These are phyloP conservation scores for Ustilago trichophora DNA, from an alignment of 1,284 basidiomycete genomes.

Conservation along the genomic window DNA sequence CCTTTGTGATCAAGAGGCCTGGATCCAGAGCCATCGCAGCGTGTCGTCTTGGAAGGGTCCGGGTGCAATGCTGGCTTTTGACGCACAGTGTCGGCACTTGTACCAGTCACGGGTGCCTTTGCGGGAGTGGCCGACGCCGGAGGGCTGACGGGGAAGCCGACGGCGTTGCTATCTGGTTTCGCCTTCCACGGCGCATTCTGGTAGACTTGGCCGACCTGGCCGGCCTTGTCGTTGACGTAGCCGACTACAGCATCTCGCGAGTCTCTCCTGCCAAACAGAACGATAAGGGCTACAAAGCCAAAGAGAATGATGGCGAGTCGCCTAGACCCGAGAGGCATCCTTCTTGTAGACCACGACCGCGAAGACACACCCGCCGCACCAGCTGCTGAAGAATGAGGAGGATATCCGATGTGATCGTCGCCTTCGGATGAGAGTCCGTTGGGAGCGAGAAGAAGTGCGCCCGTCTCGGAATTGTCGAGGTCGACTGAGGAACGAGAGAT, in stretches of 20 bases:
- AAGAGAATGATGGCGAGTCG: slow-evolving; percentile 35
- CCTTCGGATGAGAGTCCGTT: slow-evolving; percentile 29
- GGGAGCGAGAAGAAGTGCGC: slow-evolving; percentile 26
- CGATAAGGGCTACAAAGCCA: slow-evolving; percentile 28
- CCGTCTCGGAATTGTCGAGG: slow-evolving; percentile 41
- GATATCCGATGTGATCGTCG: slow-evolving; percentile 16
- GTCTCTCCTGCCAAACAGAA: slow-evolving; percentile 43
- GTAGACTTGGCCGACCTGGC: slow-evolving; percentile 31
- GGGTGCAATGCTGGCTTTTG: slow-evolving; percentile 51
- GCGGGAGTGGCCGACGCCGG: slow-evolving; percentile 9
- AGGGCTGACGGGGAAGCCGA: slow-evolving; percentile 15
- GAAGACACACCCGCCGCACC: slow-evolving; percentile 11
- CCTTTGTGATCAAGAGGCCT: slow-evolving; percentile 47
- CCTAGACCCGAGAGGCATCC: slow-evolving; percentile 44
- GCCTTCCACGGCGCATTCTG: slow-evolving; percentile 29
- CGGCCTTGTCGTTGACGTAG: slow-evolving; percentile 50
- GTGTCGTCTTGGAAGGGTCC: slow-evolving; percentile 58
- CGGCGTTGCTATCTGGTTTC: slow-evolving; percentile 19
- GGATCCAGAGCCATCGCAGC: slow-evolving; percentile 44
- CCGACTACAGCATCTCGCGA: slow-evolving; percentile 40
- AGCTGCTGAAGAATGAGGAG: slow-evolving; percentile 13
- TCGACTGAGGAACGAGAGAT: slow-evolving; percentile 36
- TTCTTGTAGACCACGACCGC: slow-evolving; percentile 21
- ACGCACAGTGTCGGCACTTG: slow-evolving; percentile 27
- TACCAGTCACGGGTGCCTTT: slow-evolving; percentile 24